Base-by-base conservation (phyloP, 257 asterid species). In the Scutellaria galericulata region DNA sequence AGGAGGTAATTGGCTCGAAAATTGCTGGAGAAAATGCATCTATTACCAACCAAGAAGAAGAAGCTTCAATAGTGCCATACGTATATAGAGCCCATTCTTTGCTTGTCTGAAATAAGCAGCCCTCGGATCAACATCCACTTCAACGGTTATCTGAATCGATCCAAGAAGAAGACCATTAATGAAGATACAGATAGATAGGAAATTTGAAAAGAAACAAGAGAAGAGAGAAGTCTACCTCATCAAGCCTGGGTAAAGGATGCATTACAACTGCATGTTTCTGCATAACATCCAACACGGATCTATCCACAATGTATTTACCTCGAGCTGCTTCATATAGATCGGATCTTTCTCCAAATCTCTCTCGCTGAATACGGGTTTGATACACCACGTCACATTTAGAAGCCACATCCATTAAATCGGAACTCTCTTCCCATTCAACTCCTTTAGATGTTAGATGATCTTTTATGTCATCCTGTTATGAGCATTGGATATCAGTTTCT, bases 171-270 rank as follows among this genome's bases (percentile, higher is more conserved):
- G 7, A 47, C 18, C 58, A 0, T 52, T 8, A 40, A 52, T 76
- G 10, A 68, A 27, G 20, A 41, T 9, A 12, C 11, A 71, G 0
- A 37, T 24, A 31, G 9, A 62, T 22, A 7, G 7, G 9, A 46
- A 40, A 14, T 37, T 31, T 11, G 31, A 41, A 63, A 53, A 55
- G 0, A 24, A 52, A 50, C 7, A 14, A 18, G 44, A 42, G 51
- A 65, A 9, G 45, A 9, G 45, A 39, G 24, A 46, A 70, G 51
- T 57, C 48, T 53, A 91, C 96, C 97, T 95, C 99, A 57, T 95
- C 96, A 35, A 90, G 99, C 78, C 99, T 82, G 57, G 99, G 99
- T 37, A 94, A 80, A 67, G 98, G 99, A 79, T 94, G 98, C 97
- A 92, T 90, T 70, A 89, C 86, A 8, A 94, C 93, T 6, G 99